Base-by-base conservation (phyloP, 768 basidiomycete species). In the Pisolithus tinctorius region DNA sequence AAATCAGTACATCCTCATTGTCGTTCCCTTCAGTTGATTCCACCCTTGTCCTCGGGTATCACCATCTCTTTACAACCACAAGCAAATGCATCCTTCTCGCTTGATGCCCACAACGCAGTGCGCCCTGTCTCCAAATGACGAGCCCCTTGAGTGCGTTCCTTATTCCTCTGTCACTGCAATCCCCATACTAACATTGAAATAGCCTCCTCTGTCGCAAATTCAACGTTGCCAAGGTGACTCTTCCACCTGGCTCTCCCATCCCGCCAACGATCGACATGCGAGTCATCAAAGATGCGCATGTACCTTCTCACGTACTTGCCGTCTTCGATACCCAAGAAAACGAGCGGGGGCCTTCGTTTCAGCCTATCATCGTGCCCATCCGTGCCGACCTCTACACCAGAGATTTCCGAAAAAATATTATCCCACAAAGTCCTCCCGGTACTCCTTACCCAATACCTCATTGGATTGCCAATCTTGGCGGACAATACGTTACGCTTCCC, bases 241-340 rank as follows among this genome's bases (percentile, higher is more conserved):
- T 67, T 31, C 34, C 51, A 4, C 58, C 64, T 2, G 62, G 64
- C 8, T 49, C 58, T 51, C 46, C 58, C 11, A 58, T 78, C 3
- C 79, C 76, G 4, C 52, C 69, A 10, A 72, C 73, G 1, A 68
- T 82, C 51, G 73, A 78, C 54, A 73, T 83, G 66, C 70, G 69
- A 23, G 68, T 80, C 48, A 55, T 72, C 10, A 74, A 69, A 50
- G 70, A 75, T 45, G 71, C 72, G 6, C 71, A 70, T 48, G 64
- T 73, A 55, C 82, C 83, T 37, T 83, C 81, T 3, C 83, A 84
- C 58, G 69, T 78, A 50, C 73, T 84, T 43, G 77, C 78, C 20
- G 69, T 78, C 55, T 66, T 69, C 51, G 66, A 68, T 42, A 62
- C 66, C 37, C 61, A 65, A 37, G 61, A 56, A 9, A 54, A 51